These are phyloP conservation scores for Capsella rubella DNA, from an alignment of 441 rosid genomes.

Conservation along the genomic window DNA sequence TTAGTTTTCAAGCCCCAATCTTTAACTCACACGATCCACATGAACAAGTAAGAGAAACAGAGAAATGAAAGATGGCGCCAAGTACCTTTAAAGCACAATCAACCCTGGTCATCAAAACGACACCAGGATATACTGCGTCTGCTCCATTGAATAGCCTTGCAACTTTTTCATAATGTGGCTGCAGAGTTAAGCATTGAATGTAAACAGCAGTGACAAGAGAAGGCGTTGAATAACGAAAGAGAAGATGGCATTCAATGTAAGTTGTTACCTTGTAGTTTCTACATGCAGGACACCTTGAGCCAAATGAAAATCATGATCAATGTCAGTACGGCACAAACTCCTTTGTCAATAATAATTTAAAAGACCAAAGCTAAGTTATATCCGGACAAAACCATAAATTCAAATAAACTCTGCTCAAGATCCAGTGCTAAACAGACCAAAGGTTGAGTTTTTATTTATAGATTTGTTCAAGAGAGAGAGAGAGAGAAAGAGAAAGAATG, in stretches of 20 bases:
- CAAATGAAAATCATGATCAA: slow-evolving; percentile 28
- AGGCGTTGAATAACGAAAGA: slow-evolving; percentile 29
- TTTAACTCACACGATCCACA: slow-evolving; percentile 65
- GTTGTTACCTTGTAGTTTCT: slow-evolving; percentile 85
- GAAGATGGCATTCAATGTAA: not conserved
- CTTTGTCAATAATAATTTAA: not conserved
- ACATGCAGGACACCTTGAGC: slow-evolving; percentile 96
- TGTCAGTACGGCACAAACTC: slow-evolving; percentile 36
- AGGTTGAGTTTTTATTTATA: slow-evolving; percentile 19
- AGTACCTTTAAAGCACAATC: slow-evolving; percentile 92
- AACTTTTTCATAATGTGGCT: slow-evolving; percentile 95
- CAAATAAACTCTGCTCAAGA: not conserved
- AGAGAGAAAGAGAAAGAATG: slow-evolving; percentile 46
- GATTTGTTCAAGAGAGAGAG: slow-evolving; percentile 27
- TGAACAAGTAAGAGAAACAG: slow-evolving; percentile 53
- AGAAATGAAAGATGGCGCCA: slow-evolving; percentile 6
- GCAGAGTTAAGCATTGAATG: slow-evolving; percentile 46
- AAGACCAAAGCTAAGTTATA: not conserved
- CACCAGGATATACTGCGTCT: slow-evolving; percentile 84
- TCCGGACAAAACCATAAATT: not conserved
- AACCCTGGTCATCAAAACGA: slow-evolving; percentile 81
- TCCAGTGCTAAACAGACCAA: not conserved
- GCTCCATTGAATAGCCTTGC: slow-evolving; percentile 94
- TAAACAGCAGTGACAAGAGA: slow-evolving; percentile 27
- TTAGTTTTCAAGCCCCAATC: slow-evolving; percentile 58